A percentile compares a stretch with the other conserved stretches of the same genome.
Conservation (phyloP, 306 rosid species). For the Sphenostylis stenocarpa region DNA sequence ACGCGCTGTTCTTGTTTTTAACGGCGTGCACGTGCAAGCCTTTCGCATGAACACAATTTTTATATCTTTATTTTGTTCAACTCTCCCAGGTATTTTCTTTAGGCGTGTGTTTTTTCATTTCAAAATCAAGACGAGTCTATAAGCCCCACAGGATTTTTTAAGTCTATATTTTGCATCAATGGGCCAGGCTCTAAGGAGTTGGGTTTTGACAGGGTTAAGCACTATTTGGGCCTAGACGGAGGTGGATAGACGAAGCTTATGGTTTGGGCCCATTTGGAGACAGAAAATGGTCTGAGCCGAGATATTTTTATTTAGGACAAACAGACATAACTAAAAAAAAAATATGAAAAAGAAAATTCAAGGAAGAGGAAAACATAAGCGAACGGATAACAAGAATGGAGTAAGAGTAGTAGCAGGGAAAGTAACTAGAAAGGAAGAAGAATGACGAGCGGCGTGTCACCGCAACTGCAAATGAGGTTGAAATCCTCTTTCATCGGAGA, state of each 20-base stretch:
- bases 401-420: neutral
- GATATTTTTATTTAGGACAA: neutral
- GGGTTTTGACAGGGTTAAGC: neutral
- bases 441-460: slow-evolving; percentile 42
- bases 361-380: neutral
- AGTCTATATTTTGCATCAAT: too few relatives aligned
- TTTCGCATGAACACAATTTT: neutral
- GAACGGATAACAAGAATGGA: neutral
- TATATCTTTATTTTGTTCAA: too few relatives aligned
- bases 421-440: neutral
- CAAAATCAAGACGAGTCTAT: too few relatives aligned
- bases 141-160: too few relatives aligned
- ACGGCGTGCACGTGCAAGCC: neutral
- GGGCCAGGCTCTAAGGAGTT: too few relatives aligned
- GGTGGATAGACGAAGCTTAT: neutral
- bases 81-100: too few relatives aligned
- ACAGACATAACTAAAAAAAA: neutral
- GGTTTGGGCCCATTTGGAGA: neutral
- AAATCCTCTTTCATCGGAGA: slow-evolving; percentile 50
- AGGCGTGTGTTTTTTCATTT: too few relatives aligned
- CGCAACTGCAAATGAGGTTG: slow-evolving; percentile 45
- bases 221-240: neutral
- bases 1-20: neutral
- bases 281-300: neutral
- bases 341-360: neutral